Evolutionary conservation across 2,329 filamentous ascomycete species (phyloP).

Genomic region (Alternaria hordeiaustralica): DNA sequence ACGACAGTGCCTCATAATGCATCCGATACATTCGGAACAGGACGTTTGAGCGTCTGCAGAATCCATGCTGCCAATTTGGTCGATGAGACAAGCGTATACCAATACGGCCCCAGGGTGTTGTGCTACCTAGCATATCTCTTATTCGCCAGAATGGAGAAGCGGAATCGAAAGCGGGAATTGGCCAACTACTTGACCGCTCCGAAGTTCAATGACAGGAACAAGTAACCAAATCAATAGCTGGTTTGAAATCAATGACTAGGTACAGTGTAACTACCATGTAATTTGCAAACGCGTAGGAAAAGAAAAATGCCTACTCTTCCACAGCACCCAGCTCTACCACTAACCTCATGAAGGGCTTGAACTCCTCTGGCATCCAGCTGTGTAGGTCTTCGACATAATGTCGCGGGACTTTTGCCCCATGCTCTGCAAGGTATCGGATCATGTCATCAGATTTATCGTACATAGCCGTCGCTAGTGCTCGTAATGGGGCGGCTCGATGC

Average conservation of each 20-base stretch:
- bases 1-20: background rate
- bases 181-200: background rate
- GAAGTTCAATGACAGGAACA: background rate
- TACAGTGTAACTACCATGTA: background rate
- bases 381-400: conserved; percentile 6
- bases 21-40: background rate
- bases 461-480: conserved; percentile 6
- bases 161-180: background rate
- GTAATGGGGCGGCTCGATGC: conserved; percentile 7
- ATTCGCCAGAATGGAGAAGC: background rate
- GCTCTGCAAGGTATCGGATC: conserved; percentile 11
- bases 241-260: background rate
- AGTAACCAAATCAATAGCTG: background rate
- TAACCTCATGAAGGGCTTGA: background rate
- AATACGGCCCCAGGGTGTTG: background rate
- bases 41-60: background rate
- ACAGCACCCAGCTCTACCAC: conserved; percentile 9
- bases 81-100: background rate
- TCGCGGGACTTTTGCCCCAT: conserved; percentile 6
- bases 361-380: background rate
- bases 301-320: background rate
- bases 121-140: background rate
- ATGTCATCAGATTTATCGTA: conserved; percentile 15
- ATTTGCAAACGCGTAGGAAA: background rate
- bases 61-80: background rate